Conservation (phyloP, 1,139 yeast genomes). For the Sugiyamaella japonica region DNA sequence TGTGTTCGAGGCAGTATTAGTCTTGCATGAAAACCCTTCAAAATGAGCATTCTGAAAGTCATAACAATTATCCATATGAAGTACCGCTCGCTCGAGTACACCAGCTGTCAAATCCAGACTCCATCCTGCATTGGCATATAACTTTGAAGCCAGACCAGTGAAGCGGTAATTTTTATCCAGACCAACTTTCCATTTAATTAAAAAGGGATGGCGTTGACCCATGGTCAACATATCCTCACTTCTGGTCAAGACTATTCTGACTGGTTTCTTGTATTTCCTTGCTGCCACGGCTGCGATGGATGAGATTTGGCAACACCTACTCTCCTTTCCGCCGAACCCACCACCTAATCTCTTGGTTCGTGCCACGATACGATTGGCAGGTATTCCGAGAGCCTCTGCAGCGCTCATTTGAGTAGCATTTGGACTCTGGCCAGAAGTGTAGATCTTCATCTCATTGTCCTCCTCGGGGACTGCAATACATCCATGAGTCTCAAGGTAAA, state of each 20-base stretch:
- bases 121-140: slow-evolving; percentile 51
- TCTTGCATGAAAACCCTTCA: slow-evolving; percentile 44
- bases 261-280: slow-evolving; percentile 45
- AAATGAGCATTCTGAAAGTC: slow-evolving; percentile 45
- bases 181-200: slow-evolving; percentile 46
- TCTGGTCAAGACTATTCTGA: slow-evolving; percentile 45
- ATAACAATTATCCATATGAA: slow-evolving; percentile 47
- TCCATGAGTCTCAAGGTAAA: slow-evolving; percentile 49
- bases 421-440: slow-evolving; percentile 47
- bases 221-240: slow-evolving; percentile 47
- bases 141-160: slow-evolving; percentile 42
- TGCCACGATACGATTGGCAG: slow-evolving; percentile 44
- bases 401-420: slow-evolving; percentile 46
- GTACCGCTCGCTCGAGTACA: slow-evolving; percentile 48
- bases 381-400: slow-evolving; percentile 46
- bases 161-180: slow-evolving; percentile 45
- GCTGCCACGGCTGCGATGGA: slow-evolving; percentile 59
- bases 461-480: slow-evolving; percentile 47
- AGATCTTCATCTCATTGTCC: slow-evolving; percentile 47
- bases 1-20: slow-evolving; percentile 49
- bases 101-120: slow-evolving; percentile 49
- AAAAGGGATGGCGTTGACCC: slow-evolving; percentile 51
- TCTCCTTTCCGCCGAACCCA: slow-evolving; percentile 63
- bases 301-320: slow-evolving; percentile 46
- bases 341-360: slow-evolving; percentile 57